Conservation (phyloP, 495 filamentous ascomycete species). For the Friedmanniomyces simplex region DNA sequence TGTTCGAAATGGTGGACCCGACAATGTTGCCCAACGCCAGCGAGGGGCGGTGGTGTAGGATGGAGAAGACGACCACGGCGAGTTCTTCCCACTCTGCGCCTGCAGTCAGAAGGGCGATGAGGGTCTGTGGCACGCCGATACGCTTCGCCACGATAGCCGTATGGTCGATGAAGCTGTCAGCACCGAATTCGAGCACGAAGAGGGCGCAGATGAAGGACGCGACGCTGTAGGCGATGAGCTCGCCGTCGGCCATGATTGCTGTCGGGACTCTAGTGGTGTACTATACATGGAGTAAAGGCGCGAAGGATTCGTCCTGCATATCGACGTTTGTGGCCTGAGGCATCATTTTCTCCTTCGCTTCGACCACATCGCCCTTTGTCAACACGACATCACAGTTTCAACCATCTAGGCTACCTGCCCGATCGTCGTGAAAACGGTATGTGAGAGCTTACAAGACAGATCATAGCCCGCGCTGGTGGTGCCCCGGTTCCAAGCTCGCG, state of each 20-base stretch:
- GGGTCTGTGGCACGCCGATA: constrained; percentile 37
- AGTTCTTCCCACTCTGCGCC: constrained; percentile 54
- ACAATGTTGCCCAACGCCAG: constrained; percentile 48
- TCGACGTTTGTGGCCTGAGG: too few species aligned
- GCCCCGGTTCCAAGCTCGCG: too few species aligned
- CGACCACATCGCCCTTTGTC: too few species aligned
- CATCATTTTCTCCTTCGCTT: too few species aligned
- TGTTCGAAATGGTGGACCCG: constrained; percentile 47
- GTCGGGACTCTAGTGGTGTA: too few species aligned
- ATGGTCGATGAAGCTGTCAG: constrained; percentile 44
- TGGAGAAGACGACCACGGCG: constrained; percentile 41
- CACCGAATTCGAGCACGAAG: constrained; percentile 38
- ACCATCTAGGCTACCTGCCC: too few species aligned
- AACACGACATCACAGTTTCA: too few species aligned
- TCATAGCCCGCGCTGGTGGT: too few species aligned
- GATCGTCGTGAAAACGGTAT: too few species aligned
- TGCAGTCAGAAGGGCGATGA: constrained; percentile 43
- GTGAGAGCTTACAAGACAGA: too few species aligned
- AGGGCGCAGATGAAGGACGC: constrained; percentile 32
- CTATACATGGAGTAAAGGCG: too few species aligned
- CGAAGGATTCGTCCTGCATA: too few species aligned
- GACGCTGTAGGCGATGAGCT: constrained; percentile 29
- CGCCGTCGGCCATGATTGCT: constrained; percentile 25
- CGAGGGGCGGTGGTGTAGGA: constrained; percentile 36
- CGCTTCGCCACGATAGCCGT: constrained; percentile 41